Evolutionary conservation across 2,329 filamentous ascomycete species (phyloP).

Genomic region (Aspergillus ochraceus): DNA sequence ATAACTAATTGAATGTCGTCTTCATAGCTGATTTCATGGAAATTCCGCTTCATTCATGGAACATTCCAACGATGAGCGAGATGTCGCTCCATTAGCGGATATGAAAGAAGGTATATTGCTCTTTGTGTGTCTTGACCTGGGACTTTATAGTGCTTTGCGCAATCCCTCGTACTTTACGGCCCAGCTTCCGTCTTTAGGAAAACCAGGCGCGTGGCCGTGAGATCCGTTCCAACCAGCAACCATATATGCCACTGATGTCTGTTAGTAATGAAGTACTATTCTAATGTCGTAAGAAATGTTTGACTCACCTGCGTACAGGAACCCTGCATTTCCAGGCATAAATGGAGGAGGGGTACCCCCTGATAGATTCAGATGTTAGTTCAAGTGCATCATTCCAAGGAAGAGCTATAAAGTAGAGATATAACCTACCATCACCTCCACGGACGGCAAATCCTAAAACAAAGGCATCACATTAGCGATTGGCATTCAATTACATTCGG

Average conservation of each 20-base stretch:
- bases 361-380: background rate
- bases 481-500: background rate
- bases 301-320: conserved; percentile 12
- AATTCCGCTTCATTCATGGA: too few relatives aligned
- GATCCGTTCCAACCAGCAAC: conserved; percentile 16
- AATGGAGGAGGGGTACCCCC: conserved; percentile 17
- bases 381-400: background rate
- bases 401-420: too few relatives aligned
- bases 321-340: conserved; percentile 17
- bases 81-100: too few relatives aligned
- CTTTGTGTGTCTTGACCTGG: too few relatives aligned
- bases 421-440: conserved; percentile 11
- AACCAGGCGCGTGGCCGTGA: conserved; percentile 10
- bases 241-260: conserved; percentile 14
- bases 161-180: conserved; percentile 13
- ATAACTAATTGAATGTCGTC: too few relatives aligned
- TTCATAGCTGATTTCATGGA: too few relatives aligned
- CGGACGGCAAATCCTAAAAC: conserved; percentile 14
- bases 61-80: too few relatives aligned
- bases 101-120: too few relatives aligned
- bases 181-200: conserved; percentile 13
- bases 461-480: background rate
- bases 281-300: too few relatives aligned
- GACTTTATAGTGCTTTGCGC: conserved; percentile 3
- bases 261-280: background rate